Evolutionary conservation across 768 basidiomycete species (phyloP), one percentile per base, ranked within the genome.

Genomic region (Termitomyces sp.): DNA sequence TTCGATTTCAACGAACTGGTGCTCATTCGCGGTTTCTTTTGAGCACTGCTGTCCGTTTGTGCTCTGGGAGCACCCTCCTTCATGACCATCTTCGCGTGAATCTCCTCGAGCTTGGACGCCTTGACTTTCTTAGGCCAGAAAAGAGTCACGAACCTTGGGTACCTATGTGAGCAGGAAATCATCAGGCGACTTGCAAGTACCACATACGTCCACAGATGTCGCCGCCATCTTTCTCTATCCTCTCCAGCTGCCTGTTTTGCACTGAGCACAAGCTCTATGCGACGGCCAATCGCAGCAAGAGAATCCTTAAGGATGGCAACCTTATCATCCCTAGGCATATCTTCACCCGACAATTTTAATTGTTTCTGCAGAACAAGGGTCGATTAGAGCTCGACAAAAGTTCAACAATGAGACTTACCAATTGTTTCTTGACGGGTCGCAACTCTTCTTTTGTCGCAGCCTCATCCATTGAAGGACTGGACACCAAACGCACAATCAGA

Each of bases 121-220:
- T 90, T 94, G 62, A 98, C 95, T 73, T 95, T 92, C 78, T 96
- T 92, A 5, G 95, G 95, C 95, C 95, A 98, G 74, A 98, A 98
- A 54, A 94, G 79, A 3, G 93, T 95, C 45, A 97, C 94, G 62
- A 98, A 98, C 35, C 92, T 95, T 11, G 14, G 56, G 9, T 45
- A 57, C 42, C 52, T 16, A 25, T 51, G 49, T 17, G 52, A 54
- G 25, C 66, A 50, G 37, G 51, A 35, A 8, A 9, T 41, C 19
- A 42, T 27, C 21, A 31, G n/a, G 10, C 52, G 57, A 41, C 19
- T 41, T 51, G 11, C 38, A n/a, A 27, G 7, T 14, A 53, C 42
- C 35, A 89, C 93, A 71, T 73, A 95, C 92, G 93, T 91, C 95
- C 95, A 97, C n/a, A 95, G 79, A 76, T 97, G 93, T 61, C 92